These are phyloP conservation scores for Neopestalotiopsis sp. DNA, from an alignment of 2,329 filamentous ascomycete species.

Conservation along the genomic window DNA sequence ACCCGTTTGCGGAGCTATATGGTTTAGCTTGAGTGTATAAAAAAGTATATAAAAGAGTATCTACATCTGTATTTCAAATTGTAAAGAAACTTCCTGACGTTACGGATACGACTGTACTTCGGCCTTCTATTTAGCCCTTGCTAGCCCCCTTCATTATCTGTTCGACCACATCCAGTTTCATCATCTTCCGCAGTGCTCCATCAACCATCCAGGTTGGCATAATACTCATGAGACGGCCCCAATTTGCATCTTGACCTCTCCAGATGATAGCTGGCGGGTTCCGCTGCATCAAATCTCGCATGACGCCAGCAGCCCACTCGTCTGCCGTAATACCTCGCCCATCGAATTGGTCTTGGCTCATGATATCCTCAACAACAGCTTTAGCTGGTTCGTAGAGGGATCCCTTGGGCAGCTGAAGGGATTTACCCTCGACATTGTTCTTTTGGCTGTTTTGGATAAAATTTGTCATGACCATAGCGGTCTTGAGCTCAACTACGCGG, in stretches of 20 bases:
- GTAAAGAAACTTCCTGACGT: no score
- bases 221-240: slow-evolving; percentile 23
- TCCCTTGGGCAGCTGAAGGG: slow-evolving; percentile 25
- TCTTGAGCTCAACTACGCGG: slow-evolving; percentile 31
- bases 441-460: slow-evolving; percentile 19
- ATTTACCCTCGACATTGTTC: slow-evolving; percentile 12
- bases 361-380: slow-evolving; percentile 28
- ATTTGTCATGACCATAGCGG: slow-evolving; percentile 19
- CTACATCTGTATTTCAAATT: no score
- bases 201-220: slow-evolving; percentile 29
- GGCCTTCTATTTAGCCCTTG: not conserved
- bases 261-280: slow-evolving; percentile 30
- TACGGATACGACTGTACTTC: no score
- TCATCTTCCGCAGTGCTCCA: slow-evolving; percentile 29
- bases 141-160: slow-evolving; percentile 20
- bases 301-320: slow-evolving; percentile 30
- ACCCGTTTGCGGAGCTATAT: slow-evolving; percentile 26
- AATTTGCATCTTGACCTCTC: slow-evolving; percentile 27
- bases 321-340: slow-evolving; percentile 24
- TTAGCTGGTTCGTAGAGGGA: slow-evolving; percentile 32
- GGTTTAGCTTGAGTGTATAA: not conserved
- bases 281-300: slow-evolving; percentile 22
- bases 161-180: slow-evolving; percentile 29
- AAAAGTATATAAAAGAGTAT: no score
- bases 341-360: slow-evolving; percentile 26